A percentile compares a stretch with the other conserved stretches of the same genome.
These are phyloP conservation scores for Sporothrix euskadiensis DNA, from an alignment of 2,329 filamentous ascomycete species.

Conservation along the genomic window DNA sequence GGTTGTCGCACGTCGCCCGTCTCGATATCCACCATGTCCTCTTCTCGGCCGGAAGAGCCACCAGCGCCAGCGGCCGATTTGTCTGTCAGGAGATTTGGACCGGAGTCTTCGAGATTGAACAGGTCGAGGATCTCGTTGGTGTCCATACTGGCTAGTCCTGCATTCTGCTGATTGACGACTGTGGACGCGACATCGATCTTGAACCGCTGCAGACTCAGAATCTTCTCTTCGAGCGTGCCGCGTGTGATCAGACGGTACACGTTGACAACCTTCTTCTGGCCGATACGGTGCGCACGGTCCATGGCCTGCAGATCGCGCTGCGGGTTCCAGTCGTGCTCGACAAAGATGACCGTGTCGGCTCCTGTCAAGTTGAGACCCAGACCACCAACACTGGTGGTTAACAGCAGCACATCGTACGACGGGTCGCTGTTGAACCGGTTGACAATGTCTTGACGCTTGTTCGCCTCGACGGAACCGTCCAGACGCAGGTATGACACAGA, in stretches of 20 bases:
- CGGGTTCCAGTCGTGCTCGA: conserved; percentile 99
- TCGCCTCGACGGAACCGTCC: conserved; percentile 89
- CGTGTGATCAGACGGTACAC: conserved; percentile 96
- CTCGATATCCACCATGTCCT: conserved; percentile 90
- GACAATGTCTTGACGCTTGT: conserved; percentile 93
- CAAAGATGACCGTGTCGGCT: conserved; percentile 97
- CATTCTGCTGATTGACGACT: conserved; percentile 98
- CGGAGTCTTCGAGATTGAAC: conserved; percentile 84
- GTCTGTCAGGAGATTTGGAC: conserved; percentile 64
- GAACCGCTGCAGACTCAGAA: conserved; percentile 95
- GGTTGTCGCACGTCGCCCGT: conserved; percentile 90
- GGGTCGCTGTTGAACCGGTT: conserved; percentile 99
- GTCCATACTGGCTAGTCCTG: conserved; percentile 91
- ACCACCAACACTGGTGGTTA: conserved; percentile 94
- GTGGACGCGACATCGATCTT: conserved; percentile 98
- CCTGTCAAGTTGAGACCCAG: conserved; percentile 93
- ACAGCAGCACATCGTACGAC: conserved; percentile 87
- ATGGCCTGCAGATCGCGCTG: conserved; percentile 98
- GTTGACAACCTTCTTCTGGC: conserved; percentile 99
- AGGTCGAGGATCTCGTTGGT: conserved; percentile 97
- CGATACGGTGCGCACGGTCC: conserved; percentile 97
- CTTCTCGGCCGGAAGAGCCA: conserved; percentile 58
- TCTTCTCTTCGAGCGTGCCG: conserved; percentile 97
- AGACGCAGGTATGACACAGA: conserved; percentile 91
- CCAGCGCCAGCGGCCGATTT: conserved; percentile 50